Evolutionary conservation across 169 alveolate species (phyloP), one percentile per base, ranked within the genome.

Genomic region (Cryptosporidium sp.): DNA sequence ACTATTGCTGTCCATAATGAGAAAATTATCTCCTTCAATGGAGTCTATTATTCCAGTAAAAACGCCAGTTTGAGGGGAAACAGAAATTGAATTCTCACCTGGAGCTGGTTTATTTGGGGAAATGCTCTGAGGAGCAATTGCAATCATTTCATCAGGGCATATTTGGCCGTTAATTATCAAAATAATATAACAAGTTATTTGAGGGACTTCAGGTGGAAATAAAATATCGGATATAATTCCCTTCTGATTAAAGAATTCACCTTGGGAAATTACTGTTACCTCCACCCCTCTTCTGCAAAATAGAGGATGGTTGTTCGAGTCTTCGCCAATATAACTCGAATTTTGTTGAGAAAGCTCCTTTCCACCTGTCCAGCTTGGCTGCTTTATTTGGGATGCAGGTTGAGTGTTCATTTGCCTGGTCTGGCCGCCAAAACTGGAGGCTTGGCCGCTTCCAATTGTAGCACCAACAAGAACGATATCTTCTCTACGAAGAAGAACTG

Each of bases 61-160:
- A 43, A 80, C 75, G 9, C 75, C 89, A 31, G 80, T 80, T 62
- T 80, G 33, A 62, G 73, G 65, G 29, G 89, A 62, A 41, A 80
- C 75, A 8, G 89, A 59, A 59, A 80, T 65, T 0, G 89, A 59
- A 80, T 62, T 80, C 5, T 80, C 80, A 23, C 89, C 89, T 9
- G 59, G 51, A 80, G 14, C 23, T 5, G 89, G 89, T 29, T 59
- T 59, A 41, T 80, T 80, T 3, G 89, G 89, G 41, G 75, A 37
- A 43, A 80, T 37, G 21, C 89, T 80, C 41, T 62, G 89, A 29
- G 89, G 89, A 39, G 89, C 71, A 62, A 80, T 80, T 26, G 89
- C 89, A 65, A 80, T 80, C 59, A 80, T 80, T 26, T 80, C 89
- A 62, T 80, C 89, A 43, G 89, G 89, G 12, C 68, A 48, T n/a